Percentiles rank a stretch among this genome's conserved stretches.
Conservation (phyloP, 2,329 filamentous ascomycete genomes). For the Lasiodiplodia gonubiensis region DNA sequence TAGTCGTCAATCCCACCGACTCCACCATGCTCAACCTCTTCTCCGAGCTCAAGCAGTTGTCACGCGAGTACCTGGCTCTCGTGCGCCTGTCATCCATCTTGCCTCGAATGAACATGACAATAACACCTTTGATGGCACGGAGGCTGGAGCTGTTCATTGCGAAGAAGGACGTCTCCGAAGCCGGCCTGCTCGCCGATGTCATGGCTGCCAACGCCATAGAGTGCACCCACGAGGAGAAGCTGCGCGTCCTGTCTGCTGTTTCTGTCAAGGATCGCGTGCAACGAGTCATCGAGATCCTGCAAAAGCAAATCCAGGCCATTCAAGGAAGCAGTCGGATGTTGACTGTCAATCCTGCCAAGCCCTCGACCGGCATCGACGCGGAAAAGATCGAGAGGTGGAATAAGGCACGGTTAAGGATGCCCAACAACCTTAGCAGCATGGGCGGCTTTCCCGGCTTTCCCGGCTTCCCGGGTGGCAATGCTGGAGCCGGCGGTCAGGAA, state of each 20-base stretch:
- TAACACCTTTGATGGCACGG: slow-evolving; percentile 71
- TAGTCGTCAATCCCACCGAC: slow-evolving; percentile 58
- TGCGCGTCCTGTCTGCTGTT: slow-evolving; percentile 81
- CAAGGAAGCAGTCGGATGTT: slow-evolving; percentile 89
- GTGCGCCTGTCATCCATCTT: slow-evolving; percentile 85
- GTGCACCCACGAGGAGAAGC: slow-evolving; percentile 86
- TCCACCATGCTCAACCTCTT: slow-evolving; percentile 74
- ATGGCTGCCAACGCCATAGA: slow-evolving; percentile 94
- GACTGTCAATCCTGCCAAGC: slow-evolving; percentile 70
- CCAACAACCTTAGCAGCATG: slow-evolving; percentile 32
- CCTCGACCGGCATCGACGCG: slow-evolving; percentile 47
- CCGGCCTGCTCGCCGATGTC: slow-evolving; percentile 88
- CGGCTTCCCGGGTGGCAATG: slow-evolving; percentile 51
- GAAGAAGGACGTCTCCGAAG: slow-evolving; percentile 80
- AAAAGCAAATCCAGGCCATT: slow-evolving; percentile 79
- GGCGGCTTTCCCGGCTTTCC: slow-evolving; percentile 45
- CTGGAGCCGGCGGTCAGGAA: slow-evolving; percentile 69
- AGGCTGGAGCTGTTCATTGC: slow-evolving; percentile 87
- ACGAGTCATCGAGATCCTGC: slow-evolving; percentile 81
- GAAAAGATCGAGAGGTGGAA: slow-evolving; percentile 46
- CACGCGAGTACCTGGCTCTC: slow-evolving; percentile 83
- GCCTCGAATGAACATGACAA: slow-evolving; percentile 64
- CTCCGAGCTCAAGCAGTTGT: slow-evolving; percentile 79
- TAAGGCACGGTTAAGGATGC: slow-evolving; percentile 33
- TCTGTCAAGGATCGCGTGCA: slow-evolving; percentile 79